Conservation (phyloP, 129 eudicot genomes). For the Ambrosia trifida region DNA sequence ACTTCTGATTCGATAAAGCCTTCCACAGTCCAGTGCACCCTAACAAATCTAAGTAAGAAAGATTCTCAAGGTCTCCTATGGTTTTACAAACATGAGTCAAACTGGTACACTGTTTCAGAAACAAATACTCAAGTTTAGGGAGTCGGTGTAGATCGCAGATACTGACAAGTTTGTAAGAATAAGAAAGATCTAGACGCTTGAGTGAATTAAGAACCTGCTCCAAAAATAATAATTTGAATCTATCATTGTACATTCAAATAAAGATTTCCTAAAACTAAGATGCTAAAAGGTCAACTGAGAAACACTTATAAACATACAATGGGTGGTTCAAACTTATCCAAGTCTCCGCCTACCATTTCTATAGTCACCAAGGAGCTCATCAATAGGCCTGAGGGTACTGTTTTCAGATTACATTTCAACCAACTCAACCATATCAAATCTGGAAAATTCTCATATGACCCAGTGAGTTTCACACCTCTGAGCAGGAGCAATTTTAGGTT, state of each 20-base stretch:
- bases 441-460: neutral
- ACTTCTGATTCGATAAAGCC: neutral
- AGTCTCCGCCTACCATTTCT: slow-evolving; percentile 14
- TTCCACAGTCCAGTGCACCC: slow-evolving; percentile 16
- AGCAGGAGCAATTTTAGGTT: neutral
- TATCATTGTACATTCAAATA: neutral
- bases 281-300: neutral
- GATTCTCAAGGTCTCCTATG: too few species aligned
- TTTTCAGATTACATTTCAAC: neutral
- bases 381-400: too few species aligned
- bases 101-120: neutral
- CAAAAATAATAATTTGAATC: neutral
- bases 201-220: slow-evolving; percentile 28
- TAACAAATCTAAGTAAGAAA: slow-evolving; percentile 4
- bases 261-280: too few species aligned
- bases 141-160: slow-evolving; percentile 12
- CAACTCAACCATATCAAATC: slow-evolving; percentile 1
- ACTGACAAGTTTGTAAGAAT: slow-evolving; percentile 11
- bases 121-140: slow-evolving; percentile 28
- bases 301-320: slow-evolving; percentile 18
- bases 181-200: slow-evolving; percentile 34
- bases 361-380: too few species aligned
- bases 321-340: slow-evolving; percentile 19
- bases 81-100: slow-evolving; percentile 22
- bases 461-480: neutral